Base-by-base conservation (phyloP, 2,329 filamentous ascomycete genomes). In the Mycocentrospora acerina region DNA sequence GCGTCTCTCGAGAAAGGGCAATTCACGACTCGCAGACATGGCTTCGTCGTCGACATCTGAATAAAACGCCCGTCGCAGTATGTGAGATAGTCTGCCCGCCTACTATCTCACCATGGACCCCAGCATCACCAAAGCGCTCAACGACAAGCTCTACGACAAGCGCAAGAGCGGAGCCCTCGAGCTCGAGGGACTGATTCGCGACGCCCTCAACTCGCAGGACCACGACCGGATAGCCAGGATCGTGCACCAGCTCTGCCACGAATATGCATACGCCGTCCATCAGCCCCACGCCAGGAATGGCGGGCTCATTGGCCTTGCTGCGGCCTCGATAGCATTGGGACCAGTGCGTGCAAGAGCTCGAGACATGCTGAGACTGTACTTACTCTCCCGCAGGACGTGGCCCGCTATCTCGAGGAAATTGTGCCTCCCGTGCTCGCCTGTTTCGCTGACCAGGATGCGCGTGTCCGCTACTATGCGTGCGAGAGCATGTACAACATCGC, bases 401-500 rank as follows among this genome's bases (percentile, higher is more conserved):
- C 93, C 22, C 85, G 85, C 45, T 96, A 97, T 66, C 79, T 98
- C 34, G 85, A 90, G 62, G 85, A 90, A 57, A 97, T 98, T 55
- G 91, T 98, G 0, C 91, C 91, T 30, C 94, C 94, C 3, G 93
- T 98, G 4, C 79, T 98, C 30, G 93, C 93, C 35, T 98, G 94
- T 74, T 98, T 98, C 70, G 88, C 88, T 41, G 94, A 98, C 57
- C 93, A 97, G 73, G 93, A 98, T 85, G 90, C 93, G 18, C 82
- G 93, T 42, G 93, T 97, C 22, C 82, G 93, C 50, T 98, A 98
- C 69, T 98, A 98, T 71, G 93, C 93, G 16, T 98, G 93, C 71
- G 93, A 98, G 74, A 94, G 90, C 68, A 98, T 98, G 93, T 98
- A 98, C 73, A 98, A 98, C 70, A 98, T 98, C 63, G 90, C 93